phyloP scores from a whole-genome alignment of 108 stramenopile genomes.

The Halocafeteria seosinensis region DNA sequence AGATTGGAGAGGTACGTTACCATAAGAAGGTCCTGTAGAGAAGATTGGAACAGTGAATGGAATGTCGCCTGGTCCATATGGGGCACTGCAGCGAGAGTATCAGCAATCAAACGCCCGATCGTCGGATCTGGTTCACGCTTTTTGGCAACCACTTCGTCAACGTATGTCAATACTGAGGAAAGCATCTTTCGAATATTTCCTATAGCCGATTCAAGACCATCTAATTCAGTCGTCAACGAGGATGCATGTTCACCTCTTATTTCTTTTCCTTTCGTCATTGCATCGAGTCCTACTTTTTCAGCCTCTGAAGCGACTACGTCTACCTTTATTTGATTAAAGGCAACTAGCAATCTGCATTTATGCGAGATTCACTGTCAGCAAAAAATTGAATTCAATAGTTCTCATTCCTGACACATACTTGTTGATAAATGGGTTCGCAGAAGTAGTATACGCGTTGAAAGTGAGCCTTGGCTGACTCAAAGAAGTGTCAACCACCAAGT shows the following conservation, averaged over 20 bases:
- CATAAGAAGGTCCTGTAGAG: not conserved
- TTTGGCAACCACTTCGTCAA: not conserved
- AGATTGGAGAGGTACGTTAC: not conserved
- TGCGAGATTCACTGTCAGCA: too few species aligned
- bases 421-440: too few species aligned
- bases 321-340: too few species aligned
- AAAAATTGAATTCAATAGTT: too few species aligned
- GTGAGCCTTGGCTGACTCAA: too few species aligned
- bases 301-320: not conserved
- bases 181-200: not conserved
- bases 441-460: too few species aligned
- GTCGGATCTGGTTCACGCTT: not conserved
- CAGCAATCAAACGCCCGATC: not conserved
- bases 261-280: not conserved
- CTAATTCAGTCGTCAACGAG: not conserved
- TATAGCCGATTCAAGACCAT: not conserved
- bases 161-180: not conserved
- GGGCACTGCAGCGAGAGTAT: not conserved
- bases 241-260: not conserved
- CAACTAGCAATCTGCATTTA: too few species aligned
- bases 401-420: too few species aligned
- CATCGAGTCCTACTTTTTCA: not conserved
- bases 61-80: not conserved
- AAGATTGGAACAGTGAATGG: not conserved
- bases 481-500: too few species aligned